These are phyloP conservation scores for Linum lewisii DNA, from an alignment of 345 rosid species.

Conservation along the genomic window DNA sequence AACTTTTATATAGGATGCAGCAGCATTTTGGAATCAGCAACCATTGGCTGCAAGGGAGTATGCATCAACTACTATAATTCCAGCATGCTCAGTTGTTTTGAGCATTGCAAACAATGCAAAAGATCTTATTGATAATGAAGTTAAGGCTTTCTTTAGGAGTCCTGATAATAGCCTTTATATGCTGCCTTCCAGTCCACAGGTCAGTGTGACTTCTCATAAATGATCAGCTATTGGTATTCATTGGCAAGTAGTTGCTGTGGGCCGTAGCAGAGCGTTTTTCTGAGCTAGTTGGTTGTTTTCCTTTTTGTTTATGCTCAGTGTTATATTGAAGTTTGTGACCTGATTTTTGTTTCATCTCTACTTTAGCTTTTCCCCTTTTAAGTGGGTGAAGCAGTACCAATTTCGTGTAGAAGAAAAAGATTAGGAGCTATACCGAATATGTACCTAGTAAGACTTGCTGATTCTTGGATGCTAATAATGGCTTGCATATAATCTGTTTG, in stretches of 20 bases:
- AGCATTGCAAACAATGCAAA: conserved; percentile 68
- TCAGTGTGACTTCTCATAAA: conserved; percentile 21
- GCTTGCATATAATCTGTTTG: too few species aligned
- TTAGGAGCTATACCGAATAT: too few species aligned
- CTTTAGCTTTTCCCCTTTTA: too few species aligned
- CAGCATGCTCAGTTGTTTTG: conserved; percentile 59
- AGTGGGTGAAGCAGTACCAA: too few species aligned
- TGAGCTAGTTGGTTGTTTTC: neutral
- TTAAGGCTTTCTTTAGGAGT: conserved; percentile 70
- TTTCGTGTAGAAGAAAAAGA: too few species aligned
- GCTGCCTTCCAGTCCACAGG: conserved; percentile 96
- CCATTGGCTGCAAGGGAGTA: conserved; percentile 76
- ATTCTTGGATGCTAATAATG: too few species aligned
- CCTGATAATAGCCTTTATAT: conserved; percentile 82
- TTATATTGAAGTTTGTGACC: neutral
- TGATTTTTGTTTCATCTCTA: too few species aligned
- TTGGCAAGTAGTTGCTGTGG: neutral
- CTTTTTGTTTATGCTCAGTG: neutral
- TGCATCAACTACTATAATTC: conserved; percentile 77
- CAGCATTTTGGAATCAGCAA: conserved; percentile 84
- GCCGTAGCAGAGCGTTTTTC: neutral
- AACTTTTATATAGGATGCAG: conserved; percentile 51
- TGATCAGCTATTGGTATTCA: neutral
- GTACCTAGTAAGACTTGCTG: too few species aligned
- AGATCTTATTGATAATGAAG: conserved; percentile 73